Evolutionary conservation across 2,329 filamentous ascomycete genomes (phyloP), one percentile per base, ranked within the genome.

Genomic region (Aspergillus eucalypticola): DNA sequence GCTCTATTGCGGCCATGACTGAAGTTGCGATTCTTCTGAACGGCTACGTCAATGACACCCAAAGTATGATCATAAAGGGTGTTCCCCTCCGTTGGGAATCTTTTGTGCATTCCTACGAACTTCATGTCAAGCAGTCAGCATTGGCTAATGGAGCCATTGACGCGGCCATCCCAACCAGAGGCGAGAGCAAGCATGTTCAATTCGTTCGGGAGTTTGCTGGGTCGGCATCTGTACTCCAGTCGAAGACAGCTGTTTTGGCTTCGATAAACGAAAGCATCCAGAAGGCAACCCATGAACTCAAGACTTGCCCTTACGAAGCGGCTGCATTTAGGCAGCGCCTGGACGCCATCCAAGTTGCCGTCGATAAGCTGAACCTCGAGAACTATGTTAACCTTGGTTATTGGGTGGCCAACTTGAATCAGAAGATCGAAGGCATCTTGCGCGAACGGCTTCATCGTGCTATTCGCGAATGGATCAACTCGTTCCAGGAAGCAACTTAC

Each of bases 311-410:
- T 1, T 99, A 97, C 72, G 89, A 92, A 50, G 83, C 87, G 5
- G 80, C 86, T n/a, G 86, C 89, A 8, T 96, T 99, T 73, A 88
- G 90, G 66, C 82, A 88, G 19, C 89, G 90, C 42, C 80, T 99
- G 19, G 91, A 96, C 72, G 86, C 86, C 0, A 92, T 99, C 57
- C 95, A 99, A 75, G 88, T 89, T 57, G 90, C 92, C 17, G 93
- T 99, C 39, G 96, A 99, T 80, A 93, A 97, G 78, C 84, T 99
- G 55, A 98, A 98, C 70, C 79, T 99, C 59, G 94, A 99, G 73
- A 94, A 95, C 71, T 99, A 96, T 67, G 90, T 95, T 60, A 99
- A 99, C 69, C 85, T 99, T 50, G 85, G 88, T 17, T 90, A 88
- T 68, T 99, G 95, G 94, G 95, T 99, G 10, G 84, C 88, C 35